Percentiles rank a stretch among this genome's conserved stretches.
These are phyloP conservation scores for Peronosclerospora sorghi DNA, from an alignment of 352 stramenopile genomes.

Conservation along the genomic window DNA sequence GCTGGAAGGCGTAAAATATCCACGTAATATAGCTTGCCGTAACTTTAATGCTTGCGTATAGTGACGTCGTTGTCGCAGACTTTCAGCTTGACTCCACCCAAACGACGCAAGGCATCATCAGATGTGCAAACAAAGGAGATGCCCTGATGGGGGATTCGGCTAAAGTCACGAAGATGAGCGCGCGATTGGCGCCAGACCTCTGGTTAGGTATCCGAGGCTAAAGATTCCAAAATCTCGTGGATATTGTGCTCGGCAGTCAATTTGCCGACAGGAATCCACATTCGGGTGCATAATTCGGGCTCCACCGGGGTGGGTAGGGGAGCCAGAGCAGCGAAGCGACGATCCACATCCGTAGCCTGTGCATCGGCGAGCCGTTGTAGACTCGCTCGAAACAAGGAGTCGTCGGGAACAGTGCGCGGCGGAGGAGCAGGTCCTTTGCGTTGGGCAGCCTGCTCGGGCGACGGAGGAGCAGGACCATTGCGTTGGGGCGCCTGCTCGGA, in stretches of 20 bases:
- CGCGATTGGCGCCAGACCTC: not conserved
- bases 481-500: too few species aligned
- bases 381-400: slow-evolving; percentile 19
- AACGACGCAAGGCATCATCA: not conserved
- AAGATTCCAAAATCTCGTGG: not conserved
- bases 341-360: slow-evolving; percentile 29
- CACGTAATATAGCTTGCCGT: not conserved
- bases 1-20: not conserved
- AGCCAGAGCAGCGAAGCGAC: not conserved
- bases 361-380: slow-evolving; percentile 42
- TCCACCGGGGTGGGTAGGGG: not conserved
- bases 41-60: not conserved
- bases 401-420: slow-evolving; percentile 5
- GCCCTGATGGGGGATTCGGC: not conserved
- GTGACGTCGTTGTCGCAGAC: not conserved
- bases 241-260: not conserved
- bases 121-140: not conserved
- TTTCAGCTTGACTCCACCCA: not conserved
- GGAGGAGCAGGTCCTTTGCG: too few species aligned
- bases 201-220: not conserved
- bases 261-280: not conserved
- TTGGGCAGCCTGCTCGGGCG: too few species aligned
- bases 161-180: not conserved
- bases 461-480: too few species aligned
- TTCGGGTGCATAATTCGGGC: not conserved